Conservation (phyloP, 257 asterid genomes). For the Ajuga chamaepitys region DNA sequence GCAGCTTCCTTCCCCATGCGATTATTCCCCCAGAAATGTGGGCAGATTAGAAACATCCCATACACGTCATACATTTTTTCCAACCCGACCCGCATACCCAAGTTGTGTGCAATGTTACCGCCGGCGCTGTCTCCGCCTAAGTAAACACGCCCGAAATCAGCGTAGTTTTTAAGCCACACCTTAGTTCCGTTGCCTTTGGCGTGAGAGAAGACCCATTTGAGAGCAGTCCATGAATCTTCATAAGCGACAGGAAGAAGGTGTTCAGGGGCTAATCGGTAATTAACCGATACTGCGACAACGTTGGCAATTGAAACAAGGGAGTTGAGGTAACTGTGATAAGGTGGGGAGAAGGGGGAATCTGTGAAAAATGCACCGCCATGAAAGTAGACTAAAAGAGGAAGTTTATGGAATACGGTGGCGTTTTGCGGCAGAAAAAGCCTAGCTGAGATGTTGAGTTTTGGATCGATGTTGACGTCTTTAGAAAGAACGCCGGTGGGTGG, state of each 20-base stretch:
- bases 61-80: background rate
- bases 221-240: conserved; percentile 53
- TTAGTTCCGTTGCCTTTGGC: conserved; percentile 19
- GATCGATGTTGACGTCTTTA: conserved; percentile 35
- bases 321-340: conserved; percentile 24
- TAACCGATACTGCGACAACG: conserved; percentile 37
- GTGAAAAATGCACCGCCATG: conserved; percentile 62
- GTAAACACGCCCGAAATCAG: conserved; percentile 34
- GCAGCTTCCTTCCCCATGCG: conserved; percentile 26
- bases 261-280: conserved; percentile 68
- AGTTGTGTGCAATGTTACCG: conserved; percentile 49
- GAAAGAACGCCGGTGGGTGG: conserved; percentile 29
- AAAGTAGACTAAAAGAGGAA: conserved; percentile 48
- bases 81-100: conserved; percentile 38
- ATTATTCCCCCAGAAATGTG: conserved; percentile 46
- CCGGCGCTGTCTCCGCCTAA: conserved; percentile 71
- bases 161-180: conserved; percentile 37
- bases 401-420: conserved; percentile 13
- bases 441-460: conserved; percentile 27
- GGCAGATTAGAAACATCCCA: conserved; percentile 46
- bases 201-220: conserved; percentile 53
- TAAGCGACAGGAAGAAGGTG: conserved; percentile 46
- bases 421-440: conserved; percentile 28
- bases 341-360: conserved; percentile 36
- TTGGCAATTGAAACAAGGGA: conserved; percentile 35